Evolutionary conservation across 306 rosid species (phyloP).

Genomic region (Echinosophora koreensis): DNA sequence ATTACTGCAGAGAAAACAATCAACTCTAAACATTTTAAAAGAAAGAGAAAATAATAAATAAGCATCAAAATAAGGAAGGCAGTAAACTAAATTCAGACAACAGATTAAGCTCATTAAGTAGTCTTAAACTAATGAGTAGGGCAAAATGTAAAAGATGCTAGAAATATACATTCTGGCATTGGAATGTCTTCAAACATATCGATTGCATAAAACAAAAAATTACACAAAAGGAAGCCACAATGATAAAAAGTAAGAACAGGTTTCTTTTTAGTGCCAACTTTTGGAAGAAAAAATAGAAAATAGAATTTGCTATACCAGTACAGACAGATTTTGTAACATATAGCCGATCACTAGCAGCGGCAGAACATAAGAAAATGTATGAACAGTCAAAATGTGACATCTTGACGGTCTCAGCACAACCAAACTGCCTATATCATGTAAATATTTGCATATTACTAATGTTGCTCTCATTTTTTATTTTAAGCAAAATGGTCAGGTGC

Average conservation of each 20-base stretch:
- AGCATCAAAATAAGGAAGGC: conserved; percentile 6
- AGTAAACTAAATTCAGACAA: conserved; percentile 17
- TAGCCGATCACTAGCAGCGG: background rate
- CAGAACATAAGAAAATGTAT: conserved; percentile 13
- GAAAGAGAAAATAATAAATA: conserved; percentile 11
- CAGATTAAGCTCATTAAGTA: background rate
- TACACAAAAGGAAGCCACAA: conserved; percentile 33
- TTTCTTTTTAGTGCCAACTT: background rate
- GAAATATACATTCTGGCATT: conserved; percentile 11
- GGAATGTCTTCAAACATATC: background rate
- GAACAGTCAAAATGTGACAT: conserved; percentile 27
- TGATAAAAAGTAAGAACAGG: background rate
- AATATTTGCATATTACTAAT: conserved; percentile 17
- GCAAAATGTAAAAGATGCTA: conserved; percentile 15
- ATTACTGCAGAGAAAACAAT: conserved; percentile 68
- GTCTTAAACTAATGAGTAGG: background rate
- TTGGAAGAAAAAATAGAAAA: conserved; percentile 18
- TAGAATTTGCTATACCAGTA: background rate
- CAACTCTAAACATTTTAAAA: conserved; percentile 37
- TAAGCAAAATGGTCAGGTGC: conserved; percentile 10
- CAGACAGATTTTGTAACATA: background rate
- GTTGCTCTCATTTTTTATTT: conserved; percentile 16
- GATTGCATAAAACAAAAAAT: conserved; percentile 24
- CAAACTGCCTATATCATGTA: background rate
- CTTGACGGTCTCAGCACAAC: conserved; percentile 4